Conservation (phyloP, 306 rosid genomes). For the Fagus crenata region DNA sequence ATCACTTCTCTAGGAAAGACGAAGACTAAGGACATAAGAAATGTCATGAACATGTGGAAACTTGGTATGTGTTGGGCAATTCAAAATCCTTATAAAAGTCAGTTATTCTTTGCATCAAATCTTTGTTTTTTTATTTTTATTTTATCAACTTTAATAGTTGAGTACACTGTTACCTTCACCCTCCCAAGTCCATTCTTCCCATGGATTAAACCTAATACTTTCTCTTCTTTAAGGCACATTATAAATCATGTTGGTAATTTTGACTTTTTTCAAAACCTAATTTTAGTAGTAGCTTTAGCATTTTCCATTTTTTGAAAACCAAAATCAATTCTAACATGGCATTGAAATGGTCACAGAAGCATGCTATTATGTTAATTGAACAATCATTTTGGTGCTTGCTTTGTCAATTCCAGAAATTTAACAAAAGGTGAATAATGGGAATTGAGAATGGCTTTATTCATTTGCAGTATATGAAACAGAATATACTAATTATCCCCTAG, state of each 20-base stretch:
- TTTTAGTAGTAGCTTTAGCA: neutral
- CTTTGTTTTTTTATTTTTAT: too few species aligned
- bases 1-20: constrained; percentile 25
- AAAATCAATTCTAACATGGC: neutral
- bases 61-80: neutral
- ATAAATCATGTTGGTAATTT: too few species aligned
- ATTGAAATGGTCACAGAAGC: neutral
- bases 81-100: neutral
- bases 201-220: too few species aligned
- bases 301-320: neutral
- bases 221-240: too few species aligned
- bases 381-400: neutral
- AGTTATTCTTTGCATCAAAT: neutral
- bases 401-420: neutral
- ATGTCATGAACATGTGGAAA: constrained; percentile 30
- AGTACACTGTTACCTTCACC: neutral
- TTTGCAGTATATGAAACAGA: neutral
- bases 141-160: too few species aligned
- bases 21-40: constrained; percentile 23
- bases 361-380: neutral
- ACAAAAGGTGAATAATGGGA: neutral
- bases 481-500: neutral
- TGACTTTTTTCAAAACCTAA: too few species aligned
- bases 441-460: neutral
- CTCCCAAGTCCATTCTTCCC: too few species aligned